phyloP scores from a whole-genome alignment of 2,329 filamentous ascomycete species.

The Phyllosticta capitalensis region DNA sequence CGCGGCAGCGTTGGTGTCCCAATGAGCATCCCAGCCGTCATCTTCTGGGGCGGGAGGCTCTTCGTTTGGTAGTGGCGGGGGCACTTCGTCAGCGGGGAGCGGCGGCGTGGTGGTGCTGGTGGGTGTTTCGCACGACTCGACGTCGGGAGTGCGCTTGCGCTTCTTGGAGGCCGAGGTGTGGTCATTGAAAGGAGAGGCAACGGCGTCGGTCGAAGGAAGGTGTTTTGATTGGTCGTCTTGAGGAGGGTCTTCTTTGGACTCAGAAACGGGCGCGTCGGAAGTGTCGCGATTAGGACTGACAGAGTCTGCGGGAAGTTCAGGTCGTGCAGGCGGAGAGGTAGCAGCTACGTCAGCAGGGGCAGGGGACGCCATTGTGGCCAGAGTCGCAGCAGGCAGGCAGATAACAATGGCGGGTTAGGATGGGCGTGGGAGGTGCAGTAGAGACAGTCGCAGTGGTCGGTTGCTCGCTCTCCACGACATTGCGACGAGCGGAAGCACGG shows the following conservation, averaged over 20 bases:
- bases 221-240: neutral
- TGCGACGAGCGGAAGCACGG: neutral
- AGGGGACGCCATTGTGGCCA: neutral
- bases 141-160: slow-evolving; percentile 8
- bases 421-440: neutral
- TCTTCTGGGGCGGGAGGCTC: slow-evolving; percentile 33
- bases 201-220: neutral
- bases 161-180: slow-evolving; percentile 1
- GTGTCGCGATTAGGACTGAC: neutral
- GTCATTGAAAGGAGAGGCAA: too few relatives aligned
- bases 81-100: slow-evolving; percentile 8
- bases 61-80: slow-evolving; percentile 14
- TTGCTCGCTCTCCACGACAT: neutral
- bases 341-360: neutral
- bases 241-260: neutral
- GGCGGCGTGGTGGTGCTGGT: neutral
- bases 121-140: neutral
- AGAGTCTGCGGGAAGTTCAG: neutral
- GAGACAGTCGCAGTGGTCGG: neutral
- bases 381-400: neutral
- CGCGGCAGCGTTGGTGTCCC: slow-evolving; percentile 57
- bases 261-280: neutral
- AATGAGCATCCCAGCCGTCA: slow-evolving; percentile 72
- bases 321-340: neutral
- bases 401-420: slow-evolving; percentile 2